Base-by-base conservation (phyloP, 768 basidiomycete genomes). In the Leucocoprinus sp. region DNA sequence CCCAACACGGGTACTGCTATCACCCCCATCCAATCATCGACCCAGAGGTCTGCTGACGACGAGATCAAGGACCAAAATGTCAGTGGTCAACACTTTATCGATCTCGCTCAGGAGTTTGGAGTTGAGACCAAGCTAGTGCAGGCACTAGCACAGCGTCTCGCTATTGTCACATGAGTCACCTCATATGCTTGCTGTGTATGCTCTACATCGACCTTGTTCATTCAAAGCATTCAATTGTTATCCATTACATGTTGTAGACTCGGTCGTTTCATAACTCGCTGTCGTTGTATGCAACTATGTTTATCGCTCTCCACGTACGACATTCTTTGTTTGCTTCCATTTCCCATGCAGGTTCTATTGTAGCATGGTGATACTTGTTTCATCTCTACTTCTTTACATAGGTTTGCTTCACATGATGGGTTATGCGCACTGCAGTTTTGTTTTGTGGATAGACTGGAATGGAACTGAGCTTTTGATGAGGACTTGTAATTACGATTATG, bases 71-170 rank as follows among this genome's bases (percentile, higher is more conserved):
- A 37, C n/a, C 26, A 42, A 17, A 36, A 49, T 14, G n/a, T n/a
- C n/a, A n/a, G n/a, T n/a, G 36, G 47, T 1, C 37, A 40, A n/a
- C 28, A 38, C 31, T 51, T 54, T 39, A 50, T 29, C 21, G 71
- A 73, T 18, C 70, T 87, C n/a, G 84, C 84, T 18, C 70, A 70
- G 52, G 84, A 86, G 59, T 85, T 85, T 50, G 84, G 84, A n/a
- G 70, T 86, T 17, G 79, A 84, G 43, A 66, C 83, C 24, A 70
- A 78, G 34, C 57, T 85, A 21, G 75, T 86, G 36, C 74, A 84
- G 55, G 80, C 80, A 2, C 70, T 85, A 36, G 78, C 75, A 31
- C 78, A 82, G 50, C 71, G 82, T 40, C 65, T 85, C 29, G 60
- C 62, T 33, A 56, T 53, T 19, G 36, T 54, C 18, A 17, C 41